Conservation (phyloP, 2,329 filamentous ascomycete species). For the Ophiostoma ulmi region DNA sequence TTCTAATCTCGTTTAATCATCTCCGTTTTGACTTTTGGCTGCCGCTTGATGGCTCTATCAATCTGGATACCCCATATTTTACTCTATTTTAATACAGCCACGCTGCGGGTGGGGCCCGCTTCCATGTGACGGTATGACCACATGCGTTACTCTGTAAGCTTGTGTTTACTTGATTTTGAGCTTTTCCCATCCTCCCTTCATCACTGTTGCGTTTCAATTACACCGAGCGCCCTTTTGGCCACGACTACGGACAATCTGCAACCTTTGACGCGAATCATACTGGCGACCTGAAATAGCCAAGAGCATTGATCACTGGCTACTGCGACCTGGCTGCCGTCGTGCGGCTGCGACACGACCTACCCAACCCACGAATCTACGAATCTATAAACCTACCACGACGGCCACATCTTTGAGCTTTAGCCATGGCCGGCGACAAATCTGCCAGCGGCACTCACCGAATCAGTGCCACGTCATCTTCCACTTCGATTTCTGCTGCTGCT, state of each 20-base stretch:
- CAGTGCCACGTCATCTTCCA: background rate
- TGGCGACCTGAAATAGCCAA: no score
- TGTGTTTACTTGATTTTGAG: background rate
- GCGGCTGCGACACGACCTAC: no score
- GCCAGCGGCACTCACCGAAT: background rate
- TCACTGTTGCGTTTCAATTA: background rate
- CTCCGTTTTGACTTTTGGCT: background rate
- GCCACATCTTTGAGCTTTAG: background rate
- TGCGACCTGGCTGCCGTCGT: no score
- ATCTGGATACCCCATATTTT: background rate
- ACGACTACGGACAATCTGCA: no score
- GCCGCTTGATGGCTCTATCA: background rate
- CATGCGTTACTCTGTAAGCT: background rate
- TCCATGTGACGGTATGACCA: background rate
- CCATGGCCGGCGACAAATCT: background rate
- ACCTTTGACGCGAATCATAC: no score
- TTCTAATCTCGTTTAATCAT: no score
- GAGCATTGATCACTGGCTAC: no score
- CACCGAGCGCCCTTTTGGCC: background rate
- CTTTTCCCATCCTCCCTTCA: no score
- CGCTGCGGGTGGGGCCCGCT: conserved; percentile 2
- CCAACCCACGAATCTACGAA: no score
- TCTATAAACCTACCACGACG: background rate
- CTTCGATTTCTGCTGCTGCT: background rate
- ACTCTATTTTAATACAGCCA: conserved; percentile 4